Base-by-base conservation (phyloP, 352 stramenopile species). In the Elongisporangium undulatum region DNA sequence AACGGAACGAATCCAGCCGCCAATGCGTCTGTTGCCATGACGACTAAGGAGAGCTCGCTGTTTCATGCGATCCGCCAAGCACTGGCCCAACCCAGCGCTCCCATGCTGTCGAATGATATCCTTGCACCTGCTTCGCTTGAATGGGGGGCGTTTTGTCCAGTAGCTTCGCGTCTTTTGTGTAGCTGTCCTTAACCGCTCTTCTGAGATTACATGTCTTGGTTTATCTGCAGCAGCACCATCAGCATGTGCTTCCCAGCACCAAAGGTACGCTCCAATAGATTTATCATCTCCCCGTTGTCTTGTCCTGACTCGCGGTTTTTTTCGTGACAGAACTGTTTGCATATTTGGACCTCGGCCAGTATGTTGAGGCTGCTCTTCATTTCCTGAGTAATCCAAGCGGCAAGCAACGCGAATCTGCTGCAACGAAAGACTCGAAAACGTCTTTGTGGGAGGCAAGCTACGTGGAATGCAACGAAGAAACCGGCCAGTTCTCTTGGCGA, bases 391-490 rank as follows among this genome's bases (percentile, higher is more conserved):
- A 22, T 53, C 15, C 49, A 53, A 16, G 49, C 49, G 13, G 49
- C 49, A 22, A 53, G 6, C 19, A 26, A 53, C 21, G 49, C 19
- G 22, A 22, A 53, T 17, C 3, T 1, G 7, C 13, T 22, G 22
- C 10, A 12, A 15, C 49, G 10, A 53, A 26, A 26, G 22, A 22
- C 19, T 22, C 8, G 22, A 53, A 4, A 16, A 22, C n/a, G n/a
- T 53, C 49, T 53, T 1, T 12, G 19, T 53, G 49, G 49, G 22
- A 17, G 5, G 13, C 49, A 53, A 53, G 13, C 4, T 53, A 53
- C 22, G 22, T 53, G 49, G 49, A 53, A 15, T 53, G 21, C 22
- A 53, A 53, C 22, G 8, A 22, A 22, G 15, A 53, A 53, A 53
- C 49, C 10, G 12, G 49, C 49, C 8, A 53, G 4, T 53, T 53